Percentiles rank a stretch among this genome's conserved stretches.
Conservation (phyloP, 1,139 yeast species). For the Pichia sp. region DNA sequence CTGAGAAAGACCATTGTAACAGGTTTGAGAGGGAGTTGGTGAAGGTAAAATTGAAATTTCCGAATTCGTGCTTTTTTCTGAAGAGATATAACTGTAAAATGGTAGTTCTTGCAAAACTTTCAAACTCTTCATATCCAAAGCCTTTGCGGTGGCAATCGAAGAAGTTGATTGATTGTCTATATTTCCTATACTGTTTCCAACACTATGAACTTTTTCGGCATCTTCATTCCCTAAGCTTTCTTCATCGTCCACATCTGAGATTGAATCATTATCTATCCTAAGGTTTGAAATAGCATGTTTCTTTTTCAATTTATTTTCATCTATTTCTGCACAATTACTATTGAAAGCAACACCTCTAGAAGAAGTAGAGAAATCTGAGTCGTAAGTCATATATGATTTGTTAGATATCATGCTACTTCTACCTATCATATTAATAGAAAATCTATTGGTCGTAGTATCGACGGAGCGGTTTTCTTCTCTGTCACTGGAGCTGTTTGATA, state of each 20-base stretch:
- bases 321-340: background rate
- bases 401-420: constrained; percentile 34
- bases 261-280: constrained; percentile 6
- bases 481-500: background rate
- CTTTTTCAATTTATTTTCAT: constrained; percentile 13
- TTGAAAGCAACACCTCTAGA: background rate
- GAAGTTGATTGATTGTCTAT: background rate
- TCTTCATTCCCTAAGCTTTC: background rate
- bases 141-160: background rate
- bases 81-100: constrained; percentile 12
- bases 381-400: constrained; percentile 49
- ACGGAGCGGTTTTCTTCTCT: background rate
- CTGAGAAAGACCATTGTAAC: constrained; percentile 60
- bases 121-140: constrained; percentile 1
- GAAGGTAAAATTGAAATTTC: constrained; percentile 29
- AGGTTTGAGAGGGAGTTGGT: constrained; percentile 30
- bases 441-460: constrained; percentile 15
- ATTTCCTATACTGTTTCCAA: background rate
- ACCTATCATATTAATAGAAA: constrained; percentile 25
- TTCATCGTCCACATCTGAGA: constrained; percentile 26
- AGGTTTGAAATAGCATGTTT: constrained; percentile 16
- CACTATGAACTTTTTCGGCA: background rate
- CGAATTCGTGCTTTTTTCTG: background rate
- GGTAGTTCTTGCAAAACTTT: constrained; percentile 18
- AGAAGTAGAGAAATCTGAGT: constrained; percentile 44